A percentile compares a stretch with the other conserved stretches of the same genome.
phyloP scores from a whole-genome alignment of 768 basidiomycete species.

The Rhodotorula sphaerocarpa region DNA sequence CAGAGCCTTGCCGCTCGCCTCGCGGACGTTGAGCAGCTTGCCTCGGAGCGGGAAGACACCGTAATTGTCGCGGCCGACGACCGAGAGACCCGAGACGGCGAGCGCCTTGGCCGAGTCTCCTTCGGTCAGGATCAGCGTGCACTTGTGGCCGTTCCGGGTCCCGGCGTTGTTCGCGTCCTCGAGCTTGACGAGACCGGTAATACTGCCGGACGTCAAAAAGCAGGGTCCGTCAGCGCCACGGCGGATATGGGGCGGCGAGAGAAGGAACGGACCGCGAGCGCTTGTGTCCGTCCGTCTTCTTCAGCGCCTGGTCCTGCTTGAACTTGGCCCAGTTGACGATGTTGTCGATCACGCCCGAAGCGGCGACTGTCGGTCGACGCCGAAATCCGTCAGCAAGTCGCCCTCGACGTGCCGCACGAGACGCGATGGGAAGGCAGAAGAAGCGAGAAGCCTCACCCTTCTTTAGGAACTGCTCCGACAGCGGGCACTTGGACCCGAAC shows the following conservation, averaged over 20 bases:
- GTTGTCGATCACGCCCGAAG: slow-evolving; percentile 81
- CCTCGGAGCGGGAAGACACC: slow-evolving; percentile 97
- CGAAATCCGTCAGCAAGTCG: background rate
- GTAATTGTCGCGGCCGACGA: slow-evolving; percentile 91
- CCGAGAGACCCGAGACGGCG: slow-evolving; percentile 85
- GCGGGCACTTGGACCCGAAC: slow-evolving; percentile 71
- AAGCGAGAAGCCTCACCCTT: slow-evolving; percentile 55
- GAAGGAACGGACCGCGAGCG: slow-evolving; percentile 59
- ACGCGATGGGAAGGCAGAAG: too few relatives aligned
- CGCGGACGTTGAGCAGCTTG: slow-evolving; percentile 92
- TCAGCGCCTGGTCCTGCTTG: slow-evolving; percentile 90
- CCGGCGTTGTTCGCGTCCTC: slow-evolving; percentile 97
- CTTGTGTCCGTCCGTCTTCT: slow-evolving; percentile 87
- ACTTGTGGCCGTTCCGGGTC: slow-evolving; percentile 64
- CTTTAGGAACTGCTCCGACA: slow-evolving; percentile 92
- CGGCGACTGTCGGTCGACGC: slow-evolving; percentile 55
- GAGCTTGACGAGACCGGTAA: slow-evolving; percentile 84
- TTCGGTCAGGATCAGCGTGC: slow-evolving; percentile 94
- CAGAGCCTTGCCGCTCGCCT: slow-evolving; percentile 89
- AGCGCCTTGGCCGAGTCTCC: slow-evolving; percentile 98
- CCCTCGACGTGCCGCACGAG: too few relatives aligned
- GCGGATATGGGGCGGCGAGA: background rate
- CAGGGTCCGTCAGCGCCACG: background rate
- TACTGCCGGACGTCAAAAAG: slow-evolving; percentile 52
- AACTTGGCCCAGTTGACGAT: slow-evolving; percentile 93